Base-by-base conservation (phyloP, 345 rosid species). In the Brassica juncea region DNA sequence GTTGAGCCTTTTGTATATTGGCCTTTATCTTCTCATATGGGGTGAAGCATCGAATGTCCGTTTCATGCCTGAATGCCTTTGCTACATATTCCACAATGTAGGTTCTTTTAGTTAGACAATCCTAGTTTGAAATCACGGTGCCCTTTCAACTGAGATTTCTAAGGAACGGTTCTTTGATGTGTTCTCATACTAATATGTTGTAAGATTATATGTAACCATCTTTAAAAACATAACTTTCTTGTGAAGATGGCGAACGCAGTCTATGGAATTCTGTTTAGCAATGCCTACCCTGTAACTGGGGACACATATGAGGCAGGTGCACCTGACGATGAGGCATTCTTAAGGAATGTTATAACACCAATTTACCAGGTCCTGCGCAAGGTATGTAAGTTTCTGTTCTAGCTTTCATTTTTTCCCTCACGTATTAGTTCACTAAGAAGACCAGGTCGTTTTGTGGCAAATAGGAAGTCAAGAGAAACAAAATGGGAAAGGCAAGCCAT, bases 41-140 rank as follows among this genome's bases (percentile, higher is more conserved):
- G 99, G 99, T 16, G 99, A 95, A 88, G 98, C 99, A 84, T 95
- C 99, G 80, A 95, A 95, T 84, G 84, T 93, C 66, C 91, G 99
- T 19, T 95, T 95, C 86, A 93, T 95, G 99, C 98, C 99, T 21
- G 99, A 95, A 84, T 95, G 99, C 87, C 79, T 95, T 68, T 93
- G 99, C 91, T 95, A 91, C 89, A 93, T 95, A 68, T 93, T 95
- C 85, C 99, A 95, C 84, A 85, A 88, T 27, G 99, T 93, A 87
- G 11, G 89, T 72, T 80, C 60, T 80, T 25, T 62, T 44, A 8
- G 27, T 15, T 74, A 66, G 39, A 19, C 2, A 19, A 25, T 37
- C 60, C 39, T 19, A 19, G 19, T 19, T 19, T 19, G n/a, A n/a
- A n/a, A n/a, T n/a, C n/a, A n/a, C n/a, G n/a, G 19, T 19, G 19